These are phyloP conservation scores for Gossypium davidsonii DNA, from an alignment of 441 rosid genomes.

Conservation along the genomic window DNA sequence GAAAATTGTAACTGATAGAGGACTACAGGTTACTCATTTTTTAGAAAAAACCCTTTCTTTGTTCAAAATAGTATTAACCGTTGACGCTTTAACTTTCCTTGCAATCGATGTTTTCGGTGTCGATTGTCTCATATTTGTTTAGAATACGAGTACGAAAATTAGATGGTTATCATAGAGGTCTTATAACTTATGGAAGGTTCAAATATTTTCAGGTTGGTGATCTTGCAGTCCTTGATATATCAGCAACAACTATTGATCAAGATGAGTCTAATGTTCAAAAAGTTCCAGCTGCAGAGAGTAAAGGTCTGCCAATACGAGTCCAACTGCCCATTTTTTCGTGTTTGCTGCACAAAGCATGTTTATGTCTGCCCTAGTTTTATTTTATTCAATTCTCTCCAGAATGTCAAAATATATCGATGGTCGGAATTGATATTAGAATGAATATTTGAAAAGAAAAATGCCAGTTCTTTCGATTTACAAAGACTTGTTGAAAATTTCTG, in stretches of 20 bases:
- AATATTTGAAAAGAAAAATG: background rate
- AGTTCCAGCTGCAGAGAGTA: constrained; percentile 83
- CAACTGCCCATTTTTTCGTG: background rate
- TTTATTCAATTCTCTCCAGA: background rate
- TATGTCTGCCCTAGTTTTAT: too few species aligned
- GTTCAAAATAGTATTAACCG: background rate
- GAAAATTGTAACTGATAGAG: constrained; percentile 72
- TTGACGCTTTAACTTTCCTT: background rate
- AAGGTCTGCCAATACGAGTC: constrained; percentile 44
- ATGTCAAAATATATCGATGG: background rate
- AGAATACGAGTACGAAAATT: background rate
- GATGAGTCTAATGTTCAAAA: constrained; percentile 51
- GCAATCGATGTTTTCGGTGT: background rate
- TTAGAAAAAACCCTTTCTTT: background rate
- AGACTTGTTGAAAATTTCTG: background rate
- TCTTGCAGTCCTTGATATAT: constrained; percentile 72
- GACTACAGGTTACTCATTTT: constrained; percentile 51
- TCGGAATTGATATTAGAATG: background rate
- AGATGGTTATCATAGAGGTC: background rate
- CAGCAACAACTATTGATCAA: constrained; percentile 59
- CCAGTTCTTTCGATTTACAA: background rate
- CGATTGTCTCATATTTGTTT: background rate
- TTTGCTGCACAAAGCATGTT: background rate
- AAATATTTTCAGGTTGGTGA: constrained; percentile 64
- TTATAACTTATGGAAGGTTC: constrained; percentile 7